Evolutionary conservation across 2,329 filamentous ascomycete species (phyloP).

Genomic region (Hypoxylon rubiginosum): DNA sequence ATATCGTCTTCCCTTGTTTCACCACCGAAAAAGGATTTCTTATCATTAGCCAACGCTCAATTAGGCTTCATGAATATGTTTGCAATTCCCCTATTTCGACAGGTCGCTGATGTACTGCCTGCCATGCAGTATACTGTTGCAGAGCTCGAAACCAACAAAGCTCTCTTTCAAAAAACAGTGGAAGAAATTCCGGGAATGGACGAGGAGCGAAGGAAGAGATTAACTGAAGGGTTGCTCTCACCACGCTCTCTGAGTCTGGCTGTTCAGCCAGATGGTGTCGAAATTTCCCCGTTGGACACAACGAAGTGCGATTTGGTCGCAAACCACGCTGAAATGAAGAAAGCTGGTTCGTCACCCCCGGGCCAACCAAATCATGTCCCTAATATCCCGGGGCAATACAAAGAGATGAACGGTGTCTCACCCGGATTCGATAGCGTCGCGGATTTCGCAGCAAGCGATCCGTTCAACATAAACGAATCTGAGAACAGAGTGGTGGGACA

Average conservation of each 20-base stretch:
- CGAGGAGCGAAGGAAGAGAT: conserved; percentile 53
- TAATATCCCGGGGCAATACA: conserved; percentile 54
- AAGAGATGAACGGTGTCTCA: conserved; percentile 60
- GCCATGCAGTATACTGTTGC: conserved; percentile 86
- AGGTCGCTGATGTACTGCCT: conserved; percentile 87
- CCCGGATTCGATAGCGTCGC: conserved; percentile 62
- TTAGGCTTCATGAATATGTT: conserved; percentile 98
- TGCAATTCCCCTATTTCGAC: conserved; percentile 90
- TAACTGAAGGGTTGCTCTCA: conserved; percentile 60
- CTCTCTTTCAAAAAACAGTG: conserved; percentile 78
- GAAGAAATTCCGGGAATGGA: conserved; percentile 70
- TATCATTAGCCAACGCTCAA: conserved; percentile 88
- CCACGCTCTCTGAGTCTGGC: conserved; percentile 61
- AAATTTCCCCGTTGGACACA: conserved; percentile 37
- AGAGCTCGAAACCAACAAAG: conserved; percentile 83
- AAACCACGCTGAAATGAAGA: conserved; percentile 48
- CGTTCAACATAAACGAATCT: conserved; percentile 60
- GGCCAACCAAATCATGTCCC: conserved; percentile 51
- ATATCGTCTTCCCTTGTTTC: conserved; percentile 91
- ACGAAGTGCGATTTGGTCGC: conserved; percentile 39
- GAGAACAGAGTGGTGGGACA: conserved; percentile 50
- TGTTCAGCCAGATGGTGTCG: conserved; percentile 44
- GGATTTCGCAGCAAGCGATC: conserved; percentile 64
- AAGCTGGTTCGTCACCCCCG: conserved; percentile 42
- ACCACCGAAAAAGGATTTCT: conserved; percentile 83